Conservation (phyloP, 1,284 basidiomycete species). For the Salmacisia buchloeana region DNA sequence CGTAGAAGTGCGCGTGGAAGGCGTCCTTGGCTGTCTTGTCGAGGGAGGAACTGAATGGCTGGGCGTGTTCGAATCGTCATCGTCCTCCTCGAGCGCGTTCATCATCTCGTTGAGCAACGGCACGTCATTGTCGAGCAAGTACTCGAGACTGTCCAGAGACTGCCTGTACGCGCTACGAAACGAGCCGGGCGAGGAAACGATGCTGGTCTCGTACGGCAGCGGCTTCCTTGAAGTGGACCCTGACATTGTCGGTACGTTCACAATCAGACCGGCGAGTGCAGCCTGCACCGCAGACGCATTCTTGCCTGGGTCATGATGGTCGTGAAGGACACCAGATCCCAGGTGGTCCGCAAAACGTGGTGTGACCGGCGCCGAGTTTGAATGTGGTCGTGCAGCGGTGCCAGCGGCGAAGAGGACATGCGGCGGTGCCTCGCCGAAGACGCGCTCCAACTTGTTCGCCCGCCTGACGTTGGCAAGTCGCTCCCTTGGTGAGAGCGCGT, state of each 20-base stretch:
- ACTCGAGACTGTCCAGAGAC: slow-evolving; percentile 14
- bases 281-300: neutral
- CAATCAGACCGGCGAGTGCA: neutral
- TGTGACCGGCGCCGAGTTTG: slow-evolving; percentile 2
- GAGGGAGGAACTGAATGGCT: neutral
- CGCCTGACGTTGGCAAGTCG: slow-evolving; percentile 8
- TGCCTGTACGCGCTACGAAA: slow-evolving; percentile 6
- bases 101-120: slow-evolving; percentile 14
- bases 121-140: slow-evolving; percentile 14
- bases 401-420: neutral
- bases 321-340: neutral
- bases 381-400: neutral
- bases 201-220: neutral
- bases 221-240: neutral
- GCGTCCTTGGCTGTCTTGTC: neutral
- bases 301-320: too few relatives aligned
- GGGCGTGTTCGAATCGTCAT: neutral
- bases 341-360: neutral
- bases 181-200: neutral
- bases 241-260: neutral
- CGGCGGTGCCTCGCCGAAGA: slow-evolving; percentile 10
- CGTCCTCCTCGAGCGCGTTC: slow-evolving; percentile 12
- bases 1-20: neutral
- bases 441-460: slow-evolving; percentile 12
- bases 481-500: slow-evolving; percentile 7